These are phyloP conservation scores for Epichloe typhina DNA, from an alignment of 2,329 filamentous ascomycete species.

Conservation along the genomic window DNA sequence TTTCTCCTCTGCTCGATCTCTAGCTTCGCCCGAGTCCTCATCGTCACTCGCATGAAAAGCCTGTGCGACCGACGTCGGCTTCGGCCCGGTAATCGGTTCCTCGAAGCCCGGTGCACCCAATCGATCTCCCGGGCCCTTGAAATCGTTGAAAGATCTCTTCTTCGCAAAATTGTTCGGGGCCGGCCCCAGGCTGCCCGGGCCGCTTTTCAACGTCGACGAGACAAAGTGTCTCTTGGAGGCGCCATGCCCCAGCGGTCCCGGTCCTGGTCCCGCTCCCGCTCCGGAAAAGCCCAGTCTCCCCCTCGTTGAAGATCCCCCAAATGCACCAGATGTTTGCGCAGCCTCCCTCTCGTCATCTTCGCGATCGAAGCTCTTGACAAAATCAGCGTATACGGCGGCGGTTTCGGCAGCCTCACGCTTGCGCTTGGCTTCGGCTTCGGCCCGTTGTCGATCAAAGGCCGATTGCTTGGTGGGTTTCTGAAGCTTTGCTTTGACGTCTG, in stretches of 20 bases:
- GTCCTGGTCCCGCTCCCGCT: not conserved
- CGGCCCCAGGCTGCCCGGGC: slow-evolving; percentile 49
- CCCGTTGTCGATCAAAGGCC: slow-evolving; percentile 76
- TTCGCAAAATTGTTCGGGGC: slow-evolving; percentile 34
- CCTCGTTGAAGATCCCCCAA: slow-evolving; percentile 12
- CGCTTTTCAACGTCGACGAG: slow-evolving; percentile 41
- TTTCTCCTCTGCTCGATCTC: slow-evolving; percentile 38
- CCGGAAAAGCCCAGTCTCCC: slow-evolving; percentile 4
- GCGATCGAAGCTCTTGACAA: slow-evolving; percentile 65
- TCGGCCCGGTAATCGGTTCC: slow-evolving; percentile 22
- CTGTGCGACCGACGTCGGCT: slow-evolving; percentile 47
- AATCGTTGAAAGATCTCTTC: slow-evolving; percentile 37
- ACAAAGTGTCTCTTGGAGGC: slow-evolving; percentile 51
- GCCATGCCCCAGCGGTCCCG: slow-evolving; percentile 4
- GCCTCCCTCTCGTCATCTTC: slow-evolving; percentile 32
- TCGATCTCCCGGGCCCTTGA: slow-evolving; percentile 22
- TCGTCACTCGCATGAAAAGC: slow-evolving; percentile 60
- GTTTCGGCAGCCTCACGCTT: slow-evolving; percentile 76
- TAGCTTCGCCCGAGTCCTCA: slow-evolving; percentile 32
- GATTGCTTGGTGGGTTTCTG: slow-evolving; percentile 73
- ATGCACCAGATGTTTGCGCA: slow-evolving; percentile 3
- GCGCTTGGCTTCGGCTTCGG: slow-evolving; percentile 80
- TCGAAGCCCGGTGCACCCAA: slow-evolving; percentile 20
- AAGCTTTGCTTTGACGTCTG: slow-evolving; percentile 64
- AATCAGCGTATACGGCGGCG: slow-evolving; percentile 74